Evolutionary conservation across 495 filamentous ascomycete species (phyloP), one percentile per base, ranked within the genome.

Genomic region (Penicillium manginii): DNA sequence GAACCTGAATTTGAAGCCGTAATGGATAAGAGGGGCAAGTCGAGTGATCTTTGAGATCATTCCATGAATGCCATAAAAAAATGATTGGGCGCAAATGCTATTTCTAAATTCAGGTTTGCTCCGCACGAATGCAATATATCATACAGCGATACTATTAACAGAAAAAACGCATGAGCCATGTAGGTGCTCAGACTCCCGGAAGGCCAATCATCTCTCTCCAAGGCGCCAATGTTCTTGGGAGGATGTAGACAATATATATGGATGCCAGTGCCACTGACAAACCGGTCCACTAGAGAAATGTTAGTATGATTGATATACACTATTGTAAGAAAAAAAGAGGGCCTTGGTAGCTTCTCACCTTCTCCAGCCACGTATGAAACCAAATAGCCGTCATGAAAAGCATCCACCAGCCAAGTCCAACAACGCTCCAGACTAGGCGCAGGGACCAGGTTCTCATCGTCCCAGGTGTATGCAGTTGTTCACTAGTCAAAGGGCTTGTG

Each of bases 351-450:
- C 17, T 17, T 74, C 81, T 58, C 68, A 91, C 91, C 88, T 98
- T 98, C 77, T 98, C 94, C 68, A 93, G 86, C 94, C 93, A 97
- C 4, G 94, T 97, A 71, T 98, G 94, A 58, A 98, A 98, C 78
- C 92, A 97, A 45, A 92, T 89, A 11, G 93, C 91, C 42, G 94
- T 98, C 94, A 98, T 98, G 49, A 97, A 79, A 72, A 97, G 72
- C 93, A 98, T 98, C 89, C 92, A 97, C 83, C 84, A 87, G 58
- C 85, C 88, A 66, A 97, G 62, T 5, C 74, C 85, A 17, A 71
- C 65, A 48, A 82, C 74, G n/a, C 57, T 66, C 62, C 66, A 76
- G 54, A 69, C 83, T 70, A 69, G 71, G 68, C 63, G 87, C 67
- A 61, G 85, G 68, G 43, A 65, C 83, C 68, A 84, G 62, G 65